Percentiles rank a stretch among this genome's conserved stretches.
Conservation (phyloP, 2,329 filamentous ascomycete species). For the Exophiala aquamarina region DNA sequence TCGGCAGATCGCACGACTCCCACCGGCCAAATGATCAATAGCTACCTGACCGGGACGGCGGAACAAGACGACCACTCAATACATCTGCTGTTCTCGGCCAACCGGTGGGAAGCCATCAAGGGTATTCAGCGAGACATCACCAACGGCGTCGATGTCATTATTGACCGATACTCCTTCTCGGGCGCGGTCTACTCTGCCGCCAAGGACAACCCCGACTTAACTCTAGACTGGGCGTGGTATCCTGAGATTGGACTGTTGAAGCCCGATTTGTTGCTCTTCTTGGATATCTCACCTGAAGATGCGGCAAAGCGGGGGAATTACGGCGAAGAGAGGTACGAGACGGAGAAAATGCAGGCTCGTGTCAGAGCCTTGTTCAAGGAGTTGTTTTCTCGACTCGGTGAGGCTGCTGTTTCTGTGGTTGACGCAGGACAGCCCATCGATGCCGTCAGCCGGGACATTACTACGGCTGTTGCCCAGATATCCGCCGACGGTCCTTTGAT, state of each 20-base stretch:
- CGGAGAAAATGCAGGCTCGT: conserved; percentile 73
- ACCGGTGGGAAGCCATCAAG: conserved; percentile 72
- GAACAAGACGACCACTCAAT: conserved; percentile 85
- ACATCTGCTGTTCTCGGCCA: conserved; percentile 86
- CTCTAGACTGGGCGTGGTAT: conserved; percentile 75
- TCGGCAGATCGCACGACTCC: conserved; percentile 72
- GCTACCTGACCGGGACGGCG: conserved; percentile 70
- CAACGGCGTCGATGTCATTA: conserved; percentile 71
- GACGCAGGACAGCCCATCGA: conserved; percentile 55
- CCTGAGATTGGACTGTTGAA: conserved; percentile 84
- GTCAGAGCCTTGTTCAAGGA: conserved; percentile 72
- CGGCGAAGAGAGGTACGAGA: conserved; percentile 87
- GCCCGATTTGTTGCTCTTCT: conserved; percentile 83
- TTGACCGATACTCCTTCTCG: conserved; percentile 94
- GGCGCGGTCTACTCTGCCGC: conserved; percentile 92
- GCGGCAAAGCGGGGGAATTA: conserved; percentile 79
- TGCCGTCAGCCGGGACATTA: conserved; percentile 49
- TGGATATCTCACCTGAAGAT: conserved; percentile 73
- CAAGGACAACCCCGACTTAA: conserved; percentile 70
- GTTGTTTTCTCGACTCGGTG: conserved; percentile 45
- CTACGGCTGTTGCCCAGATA: conserved; percentile 12
- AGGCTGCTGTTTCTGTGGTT: conserved; percentile 53
- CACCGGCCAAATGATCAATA: conserved; percentile 84
- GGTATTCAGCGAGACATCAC: conserved; percentile 52
- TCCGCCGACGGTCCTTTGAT: conserved; percentile 23